Evolutionary conservation across 805 yeast species (phyloP).

Genomic region (Teunomyces aglyptinius): DNA sequence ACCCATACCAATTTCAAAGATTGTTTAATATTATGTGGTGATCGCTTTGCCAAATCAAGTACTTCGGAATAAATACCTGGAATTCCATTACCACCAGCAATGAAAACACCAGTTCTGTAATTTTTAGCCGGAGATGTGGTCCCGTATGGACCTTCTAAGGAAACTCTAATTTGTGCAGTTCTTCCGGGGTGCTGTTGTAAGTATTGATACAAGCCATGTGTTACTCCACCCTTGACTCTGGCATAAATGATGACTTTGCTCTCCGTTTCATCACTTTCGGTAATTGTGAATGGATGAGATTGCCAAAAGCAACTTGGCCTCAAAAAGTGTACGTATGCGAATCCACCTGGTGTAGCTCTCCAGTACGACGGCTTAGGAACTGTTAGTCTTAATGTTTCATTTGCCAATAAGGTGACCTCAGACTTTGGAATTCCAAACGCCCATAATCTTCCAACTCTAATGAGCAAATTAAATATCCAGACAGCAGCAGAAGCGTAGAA

Average conservation of each 20-base stretch:
- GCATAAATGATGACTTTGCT: slow-evolving; percentile 47
- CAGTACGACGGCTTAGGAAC: slow-evolving; percentile 37
- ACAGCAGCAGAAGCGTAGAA: slow-evolving; percentile 31
- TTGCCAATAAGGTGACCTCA: slow-evolving; percentile 26
- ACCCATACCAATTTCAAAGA: slow-evolving; percentile 25
- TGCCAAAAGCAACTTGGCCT: slow-evolving; percentile 53
- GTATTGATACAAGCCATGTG: slow-evolving; percentile 29
- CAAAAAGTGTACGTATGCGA: slow-evolving; percentile 54
- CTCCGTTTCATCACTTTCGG: slow-evolving; percentile 39
- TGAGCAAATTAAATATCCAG: slow-evolving; percentile 36
- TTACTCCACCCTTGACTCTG: slow-evolving; percentile 55
- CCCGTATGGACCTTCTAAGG: slow-evolving; percentile 72
- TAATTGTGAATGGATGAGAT: slow-evolving; percentile 66
- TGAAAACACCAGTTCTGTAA: slow-evolving; percentile 52
- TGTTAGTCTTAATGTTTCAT: slow-evolving; percentile 33
- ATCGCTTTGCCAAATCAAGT: slow-evolving; percentile 9
- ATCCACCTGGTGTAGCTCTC: slow-evolving; percentile 51
- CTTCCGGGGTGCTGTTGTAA: slow-evolving; percentile 24
- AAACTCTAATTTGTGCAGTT: slow-evolving; percentile 27
- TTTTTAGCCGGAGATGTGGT: slow-evolving; percentile 32
- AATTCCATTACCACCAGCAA: slow-evolving; percentile 76
- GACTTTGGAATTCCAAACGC: slow-evolving; percentile 40
- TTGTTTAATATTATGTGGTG: slow-evolving; percentile 10
- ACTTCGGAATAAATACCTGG: slow-evolving; percentile 52
- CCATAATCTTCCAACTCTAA: slow-evolving; percentile 26